Evolutionary conservation across 2,329 filamentous ascomycete genomes (phyloP), one percentile per base, ranked within the genome.

Genomic region (Colletotrichum liriopes): DNA sequence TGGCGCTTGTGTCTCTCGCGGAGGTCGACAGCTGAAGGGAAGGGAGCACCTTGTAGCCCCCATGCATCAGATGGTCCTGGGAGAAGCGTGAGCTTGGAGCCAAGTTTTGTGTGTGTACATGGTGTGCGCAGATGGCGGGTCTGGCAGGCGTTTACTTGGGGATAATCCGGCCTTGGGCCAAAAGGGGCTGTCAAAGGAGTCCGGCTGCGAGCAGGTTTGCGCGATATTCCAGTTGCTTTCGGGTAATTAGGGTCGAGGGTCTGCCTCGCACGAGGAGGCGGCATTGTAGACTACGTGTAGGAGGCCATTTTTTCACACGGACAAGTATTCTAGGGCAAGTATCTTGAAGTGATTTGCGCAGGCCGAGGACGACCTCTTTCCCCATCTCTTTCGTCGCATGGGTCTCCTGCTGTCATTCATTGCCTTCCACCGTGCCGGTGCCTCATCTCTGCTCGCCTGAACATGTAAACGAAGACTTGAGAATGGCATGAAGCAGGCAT

Each of bases 1-100:
- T 52, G 8, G 18, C 65, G n/a, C 9, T 26, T 32, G 7, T 8
- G n/a, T 35, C 11, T 54, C 49, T 60, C 5, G 18, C 37, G 45
- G 45, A 49, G 23, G 61, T 52, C 47, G 23, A 55, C 45, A 14
- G 29, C 45, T 18, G 49, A 29, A 35, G 26, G 32, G n/a, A 41
- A 18, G 29, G 52, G 55, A 29, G 52, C n/a, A 41, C n/a, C 45
- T 9, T 20, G 47, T 35, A 3, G 29, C n/a, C 35, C 39, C 39
- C n/a, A 41, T 23, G 47, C 37, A 65, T 65, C 83, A 84, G 73
- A 84, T 79, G 54, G 82, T 82, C 55, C 32, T 7, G 32, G 26
- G 47, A 49, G 59, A 49, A 62, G 8, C 23, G 45, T 47, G 49
- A 14, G 37, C 45, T 35, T 14, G 23, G 54, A 47, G 26, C 23